Evolutionary conservation across 23 red algal species (phyloP).

Genomic region (Gracilaria vermiculophylla): DNA sequence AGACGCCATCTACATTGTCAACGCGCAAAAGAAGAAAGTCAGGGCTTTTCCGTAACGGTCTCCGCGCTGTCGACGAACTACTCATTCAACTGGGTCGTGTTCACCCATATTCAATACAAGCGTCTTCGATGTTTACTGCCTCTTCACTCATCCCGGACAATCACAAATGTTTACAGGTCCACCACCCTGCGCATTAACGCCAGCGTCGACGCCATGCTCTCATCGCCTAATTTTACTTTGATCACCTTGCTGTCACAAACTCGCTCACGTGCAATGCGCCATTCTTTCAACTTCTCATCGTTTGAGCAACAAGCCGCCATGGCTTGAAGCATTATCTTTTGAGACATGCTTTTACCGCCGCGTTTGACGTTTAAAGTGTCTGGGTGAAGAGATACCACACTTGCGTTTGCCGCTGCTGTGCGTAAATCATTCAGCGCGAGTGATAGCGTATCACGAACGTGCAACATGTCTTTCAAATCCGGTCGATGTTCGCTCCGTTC

Average conservation of each 20-base stretch:
- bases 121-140: neutral
- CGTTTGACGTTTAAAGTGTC: slow-evolving; percentile 16
- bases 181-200: neutral
- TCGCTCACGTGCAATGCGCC: neutral
- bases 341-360: slow-evolving; percentile 20
- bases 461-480: neutral
- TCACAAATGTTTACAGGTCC: neutral
- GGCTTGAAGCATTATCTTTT: slow-evolving; percentile 5
- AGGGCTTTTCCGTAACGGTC: slow-evolving; percentile 59
- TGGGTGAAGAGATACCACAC: slow-evolving; percentile 11
- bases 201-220: neutral
- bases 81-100: neutral
- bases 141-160: no score
- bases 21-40: slow-evolving; percentile 74
- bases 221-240: neutral
- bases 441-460: neutral
- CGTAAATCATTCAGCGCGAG: slow-evolving; percentile 17
- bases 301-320: neutral
- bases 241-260: neutral
- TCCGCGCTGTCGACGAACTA: neutral
- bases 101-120: slow-evolving; percentile 4
- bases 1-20: slow-evolving; percentile 62
- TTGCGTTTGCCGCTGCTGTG: slow-evolving; percentile 40
- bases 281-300: neutral
- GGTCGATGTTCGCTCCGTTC: no score